A percentile compares a stretch with the other conserved stretches of the same genome.
Evolutionary conservation across 176 grass and related monocot genomes (phyloP).

Genomic region (Avena insularis): DNA sequence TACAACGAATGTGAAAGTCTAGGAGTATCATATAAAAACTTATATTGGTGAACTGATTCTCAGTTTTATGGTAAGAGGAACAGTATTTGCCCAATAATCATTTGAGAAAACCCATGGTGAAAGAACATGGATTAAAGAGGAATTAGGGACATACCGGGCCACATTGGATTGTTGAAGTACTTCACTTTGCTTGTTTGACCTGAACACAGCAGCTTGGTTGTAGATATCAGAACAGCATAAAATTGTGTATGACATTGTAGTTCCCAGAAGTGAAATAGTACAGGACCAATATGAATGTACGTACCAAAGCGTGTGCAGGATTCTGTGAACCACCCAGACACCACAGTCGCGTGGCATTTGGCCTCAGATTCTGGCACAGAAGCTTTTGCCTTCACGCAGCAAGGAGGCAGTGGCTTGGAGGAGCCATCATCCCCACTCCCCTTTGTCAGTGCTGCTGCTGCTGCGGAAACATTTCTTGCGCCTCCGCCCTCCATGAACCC

Average conservation of each 20-base stretch:
- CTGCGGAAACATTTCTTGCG: constrained; percentile 60
- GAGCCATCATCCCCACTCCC: constrained; percentile 60
- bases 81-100: background rate
- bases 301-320: constrained; percentile 29
- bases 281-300: background rate
- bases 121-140: background rate
- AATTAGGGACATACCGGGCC: constrained; percentile 69
- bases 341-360: constrained; percentile 77
- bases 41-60: background rate
- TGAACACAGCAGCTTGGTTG: constrained; percentile 39
- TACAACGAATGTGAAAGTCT: background rate
- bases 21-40: background rate
- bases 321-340: constrained; percentile 86
- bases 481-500: constrained; percentile 75
- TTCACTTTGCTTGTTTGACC: constrained; percentile 66
- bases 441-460: constrained; percentile 48
- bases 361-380: constrained; percentile 58
- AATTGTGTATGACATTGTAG: background rate
- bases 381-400: constrained; percentile 82
- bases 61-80: background rate
- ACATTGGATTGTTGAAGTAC: constrained; percentile 98
- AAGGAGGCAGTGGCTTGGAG: constrained; percentile 58
- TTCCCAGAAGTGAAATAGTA: background rate
- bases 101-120: background rate
- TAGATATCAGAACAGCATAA: constrained; percentile 14